Conservation (phyloP, 1,139 yeast species). For the Kazachstania sp. region DNA sequence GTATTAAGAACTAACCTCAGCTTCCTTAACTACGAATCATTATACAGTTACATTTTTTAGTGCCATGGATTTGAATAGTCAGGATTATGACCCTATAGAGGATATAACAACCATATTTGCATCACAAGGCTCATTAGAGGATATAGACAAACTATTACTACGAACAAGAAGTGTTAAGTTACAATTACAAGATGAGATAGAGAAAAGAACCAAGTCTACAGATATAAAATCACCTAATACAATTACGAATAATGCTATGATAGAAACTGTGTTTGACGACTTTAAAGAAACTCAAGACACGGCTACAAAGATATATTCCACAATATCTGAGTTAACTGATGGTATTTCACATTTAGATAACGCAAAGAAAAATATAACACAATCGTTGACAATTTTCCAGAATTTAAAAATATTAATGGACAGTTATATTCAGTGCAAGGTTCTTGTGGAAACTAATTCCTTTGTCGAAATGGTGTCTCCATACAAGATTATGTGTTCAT, state of each 20-base stretch:
- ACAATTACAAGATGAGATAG: slow-evolving; percentile 35
- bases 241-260: slow-evolving; percentile 26
- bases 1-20: no score
- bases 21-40: neutral
- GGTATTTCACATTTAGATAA: slow-evolving; percentile 73
- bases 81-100: slow-evolving; percentile 34
- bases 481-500: slow-evolving; percentile 69
- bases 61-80: slow-evolving; percentile 8
- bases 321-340: slow-evolving; percentile 62
- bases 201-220: slow-evolving; percentile 4
- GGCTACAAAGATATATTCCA: slow-evolving; percentile 50
- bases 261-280: slow-evolving; percentile 32
- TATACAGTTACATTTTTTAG: slow-evolving; percentile 1
- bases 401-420: slow-evolving; percentile 78
- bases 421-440: slow-evolving; percentile 60
- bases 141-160: slow-evolving; percentile 40
- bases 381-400: slow-evolving; percentile 77
- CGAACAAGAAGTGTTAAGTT: slow-evolving; percentile 40
- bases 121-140: slow-evolving; percentile 38
- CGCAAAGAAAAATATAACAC: slow-evolving; percentile 72
- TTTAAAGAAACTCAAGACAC: slow-evolving; percentile 40
- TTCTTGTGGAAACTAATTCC: slow-evolving; percentile 39
- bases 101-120: slow-evolving; percentile 34
- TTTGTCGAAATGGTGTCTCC: slow-evolving; percentile 62
- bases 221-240: slow-evolving; percentile 15